Conservation (phyloP, 1,139 yeast species). For the Candida labiduridarum region DNA sequence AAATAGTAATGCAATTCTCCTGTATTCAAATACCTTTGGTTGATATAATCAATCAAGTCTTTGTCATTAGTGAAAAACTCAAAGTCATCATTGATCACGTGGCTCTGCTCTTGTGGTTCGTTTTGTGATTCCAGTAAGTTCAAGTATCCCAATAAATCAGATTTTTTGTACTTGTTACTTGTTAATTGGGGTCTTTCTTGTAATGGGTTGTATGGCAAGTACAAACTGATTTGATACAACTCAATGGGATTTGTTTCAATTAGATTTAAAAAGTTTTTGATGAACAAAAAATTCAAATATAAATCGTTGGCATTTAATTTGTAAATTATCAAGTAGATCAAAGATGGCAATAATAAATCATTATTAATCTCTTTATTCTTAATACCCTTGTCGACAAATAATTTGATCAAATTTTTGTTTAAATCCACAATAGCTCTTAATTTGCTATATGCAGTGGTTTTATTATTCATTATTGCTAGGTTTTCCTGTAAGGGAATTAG, state of each 20-base stretch:
- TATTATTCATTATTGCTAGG: constrained; percentile 15
- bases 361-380: constrained; percentile 34
- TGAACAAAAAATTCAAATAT: constrained; percentile 40
- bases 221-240: constrained; percentile 17
- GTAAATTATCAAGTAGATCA: constrained; percentile 40
- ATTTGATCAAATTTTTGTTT: constrained; percentile 33
- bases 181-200: constrained; percentile 16
- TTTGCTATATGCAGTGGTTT: constrained; percentile 39
- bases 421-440: constrained; percentile 30
- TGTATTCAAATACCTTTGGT: constrained; percentile 32
- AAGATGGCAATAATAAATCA: constrained; percentile 42
- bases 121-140: constrained; percentile 11
- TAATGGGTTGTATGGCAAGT: constrained; percentile 22
- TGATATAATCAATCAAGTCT: constrained; percentile 31
- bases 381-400: constrained; percentile 24
- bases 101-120: constrained; percentile 13
- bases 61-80: constrained; percentile 34
- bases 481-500: constrained; percentile 13
- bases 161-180: constrained; percentile 13
- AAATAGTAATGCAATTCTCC: constrained; percentile 45
- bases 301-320: constrained; percentile 28
- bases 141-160: constrained; percentile 33
- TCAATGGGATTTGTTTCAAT: constrained; percentile 37
- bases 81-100: constrained; percentile 12
- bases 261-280: constrained; percentile 38